Evolutionary conservation across 768 basidiomycete species (phyloP), one percentile per base, ranked within the genome.

Genomic region (Pisolithus tinctorius): DNA sequence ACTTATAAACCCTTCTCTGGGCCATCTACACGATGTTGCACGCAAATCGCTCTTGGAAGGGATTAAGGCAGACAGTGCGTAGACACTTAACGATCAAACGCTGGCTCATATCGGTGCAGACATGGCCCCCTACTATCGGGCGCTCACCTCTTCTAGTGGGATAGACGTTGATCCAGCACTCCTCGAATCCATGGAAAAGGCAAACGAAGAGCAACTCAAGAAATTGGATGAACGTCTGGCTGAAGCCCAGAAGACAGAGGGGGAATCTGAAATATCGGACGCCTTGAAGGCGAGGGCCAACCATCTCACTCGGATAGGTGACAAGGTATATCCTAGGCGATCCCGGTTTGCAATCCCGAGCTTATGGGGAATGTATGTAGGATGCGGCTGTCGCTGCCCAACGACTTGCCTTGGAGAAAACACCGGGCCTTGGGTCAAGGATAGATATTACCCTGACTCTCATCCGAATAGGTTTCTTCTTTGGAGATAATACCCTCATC

Each of bases 371-470:
- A 11, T 14, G 13, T 80, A 0, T 69, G 71, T 13, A 95, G 91
- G 91, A 93, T 40, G 73, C 75, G n/a, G 83, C 93, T 1, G 64
- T 93, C 14, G 80, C 78, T 40, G 93, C 94, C 0, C 84, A 93
- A 62, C 83, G 84, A 51, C 74, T 86, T 1, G 94, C 95, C 0
- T 69, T 96, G 14, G 84, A 88, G 69, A 96, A 96, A 71, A 94
- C 89, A 0, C 88, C 94, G 2, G 94, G 93, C 0, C 74, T 96
- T 6, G 95, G 95, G 9, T 87, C 91, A 9, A 76, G 91, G 54
- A 99, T 98, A 65, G 95, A 98, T 67, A 85, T 96, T 53, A 84
- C 88, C 0, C 79, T 99, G 31, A 84, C 91, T 1, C 83, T 94
- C 51, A 84, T 91, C 52, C 79, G 94, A 30, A 84, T 97, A 49